These are phyloP conservation scores for Rhodomyrtus tomentosa DNA, from an alignment of 345 rosid species.

Conservation along the genomic window DNA sequence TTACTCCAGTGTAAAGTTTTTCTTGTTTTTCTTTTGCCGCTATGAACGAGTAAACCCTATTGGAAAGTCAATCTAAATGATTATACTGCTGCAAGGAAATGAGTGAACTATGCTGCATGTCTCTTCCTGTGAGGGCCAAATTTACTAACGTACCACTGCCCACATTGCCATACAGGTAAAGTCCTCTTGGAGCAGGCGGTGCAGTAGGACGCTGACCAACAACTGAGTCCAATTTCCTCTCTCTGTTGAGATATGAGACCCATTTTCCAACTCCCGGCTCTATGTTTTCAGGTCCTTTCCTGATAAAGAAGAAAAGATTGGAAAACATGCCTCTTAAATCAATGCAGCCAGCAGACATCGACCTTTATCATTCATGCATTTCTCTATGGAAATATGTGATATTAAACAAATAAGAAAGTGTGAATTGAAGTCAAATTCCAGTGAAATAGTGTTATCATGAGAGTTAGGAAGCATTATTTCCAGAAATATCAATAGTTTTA, in stretches of 20 bases:
- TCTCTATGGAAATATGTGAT: background rate
- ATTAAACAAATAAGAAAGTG: background rate
- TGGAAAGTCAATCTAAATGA: background rate
- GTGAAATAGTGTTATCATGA: background rate
- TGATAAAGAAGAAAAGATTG: conserved; percentile 4
- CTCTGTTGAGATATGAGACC: conserved; percentile 91
- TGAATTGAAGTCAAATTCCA: background rate
- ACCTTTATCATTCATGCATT: background rate
- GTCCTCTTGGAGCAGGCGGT: conserved; percentile 84
- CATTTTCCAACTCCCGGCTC: conserved; percentile 95
- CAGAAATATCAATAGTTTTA: background rate
- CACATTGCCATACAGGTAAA: conserved; percentile 82
- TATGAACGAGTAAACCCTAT: background rate
- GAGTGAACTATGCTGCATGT: background rate
- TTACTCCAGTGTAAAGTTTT: background rate
- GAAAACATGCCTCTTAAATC: background rate
- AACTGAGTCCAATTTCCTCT: conserved; percentile 64
- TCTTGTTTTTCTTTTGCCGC: background rate
- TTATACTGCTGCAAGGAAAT: background rate
- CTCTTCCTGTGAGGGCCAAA: background rate
- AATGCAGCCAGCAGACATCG: background rate
- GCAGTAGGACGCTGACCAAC: conserved; percentile 63
- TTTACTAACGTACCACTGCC: conserved; percentile 62
- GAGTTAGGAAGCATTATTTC: background rate
- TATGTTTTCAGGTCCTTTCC: conserved; percentile 39